Percentiles rank a stretch among this genome's conserved stretches.
phyloP scores from a whole-genome alignment of 306 rosid genomes.

The Hippophae tibetana region DNA sequence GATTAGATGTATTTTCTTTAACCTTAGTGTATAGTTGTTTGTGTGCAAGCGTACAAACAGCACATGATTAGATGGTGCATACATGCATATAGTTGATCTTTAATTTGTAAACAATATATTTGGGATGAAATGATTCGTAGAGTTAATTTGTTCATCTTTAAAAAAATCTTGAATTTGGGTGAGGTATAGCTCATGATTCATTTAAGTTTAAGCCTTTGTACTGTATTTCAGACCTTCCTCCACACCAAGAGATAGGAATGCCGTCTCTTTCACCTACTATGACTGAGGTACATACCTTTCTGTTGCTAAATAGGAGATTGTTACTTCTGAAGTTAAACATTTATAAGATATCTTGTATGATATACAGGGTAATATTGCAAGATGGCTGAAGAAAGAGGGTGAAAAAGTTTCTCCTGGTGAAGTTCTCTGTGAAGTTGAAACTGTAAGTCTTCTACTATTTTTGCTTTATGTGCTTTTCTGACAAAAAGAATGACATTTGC shows the following conservation, averaged over 20 bases:
- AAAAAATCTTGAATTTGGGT: too few species aligned
- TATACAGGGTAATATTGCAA: constrained; percentile 90
- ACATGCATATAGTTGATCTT: too few species aligned
- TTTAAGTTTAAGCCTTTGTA: constrained; percentile 4
- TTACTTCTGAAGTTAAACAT: constrained; percentile 9
- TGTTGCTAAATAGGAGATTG: constrained; percentile 9
- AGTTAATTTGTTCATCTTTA: background rate
- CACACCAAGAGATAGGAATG: constrained; percentile 98
- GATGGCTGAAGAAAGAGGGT: constrained; percentile 99
- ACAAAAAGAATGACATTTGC: constrained; percentile 19
- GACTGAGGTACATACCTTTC: constrained; percentile 60
- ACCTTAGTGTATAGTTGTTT: too few species aligned
- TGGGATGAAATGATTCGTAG: too few species aligned
- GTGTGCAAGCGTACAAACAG: too few species aligned
- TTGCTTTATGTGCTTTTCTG: constrained; percentile 4
- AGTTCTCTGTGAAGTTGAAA: constrained; percentile 99
- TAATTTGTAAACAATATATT: too few species aligned
- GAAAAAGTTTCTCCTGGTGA: constrained; percentile 88
- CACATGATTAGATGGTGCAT: too few species aligned
- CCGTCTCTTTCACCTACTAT: constrained; percentile 99
- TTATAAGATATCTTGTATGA: constrained; percentile 21
- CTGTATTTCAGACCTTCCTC: constrained; percentile 76
- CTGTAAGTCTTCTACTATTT: constrained; percentile 45
- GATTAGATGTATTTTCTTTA: too few species aligned
- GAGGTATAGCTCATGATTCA: background rate